Conservation (phyloP, 192 early-diverging fungal genomes). For the Podila minutissima region DNA sequence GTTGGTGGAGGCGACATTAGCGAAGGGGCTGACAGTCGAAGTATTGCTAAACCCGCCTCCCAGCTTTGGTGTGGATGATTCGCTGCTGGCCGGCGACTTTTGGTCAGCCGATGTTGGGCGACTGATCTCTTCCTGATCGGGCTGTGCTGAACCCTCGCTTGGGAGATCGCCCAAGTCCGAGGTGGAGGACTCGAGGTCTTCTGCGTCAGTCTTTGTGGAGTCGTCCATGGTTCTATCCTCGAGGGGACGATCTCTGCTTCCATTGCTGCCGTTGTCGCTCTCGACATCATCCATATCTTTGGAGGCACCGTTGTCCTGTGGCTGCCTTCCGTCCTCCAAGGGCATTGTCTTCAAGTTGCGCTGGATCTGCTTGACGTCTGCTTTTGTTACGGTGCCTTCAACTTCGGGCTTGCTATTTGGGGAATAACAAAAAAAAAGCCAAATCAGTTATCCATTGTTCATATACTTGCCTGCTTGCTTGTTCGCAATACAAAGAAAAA, state of each 20-base stretch:
- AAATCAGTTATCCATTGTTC: background rate
- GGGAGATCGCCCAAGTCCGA: background rate
- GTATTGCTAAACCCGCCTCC: constrained; percentile 25
- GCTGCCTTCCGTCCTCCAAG: constrained; percentile 22
- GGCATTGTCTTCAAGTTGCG: constrained; percentile 50
- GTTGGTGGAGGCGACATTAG: constrained; percentile 17
- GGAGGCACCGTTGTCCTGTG: background rate
- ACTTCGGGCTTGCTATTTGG: constrained; percentile 34
- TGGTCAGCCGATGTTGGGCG: constrained; percentile 8
- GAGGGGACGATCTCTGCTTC: background rate
- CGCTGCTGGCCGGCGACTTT: constrained; percentile 1
- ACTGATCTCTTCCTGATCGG: background rate
- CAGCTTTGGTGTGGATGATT: constrained; percentile 15
- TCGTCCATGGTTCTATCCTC: constrained; percentile 33
- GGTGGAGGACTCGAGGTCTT: background rate
- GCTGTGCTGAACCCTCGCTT: background rate
- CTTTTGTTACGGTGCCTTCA: constrained; percentile 26
- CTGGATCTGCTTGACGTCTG: constrained; percentile 49
- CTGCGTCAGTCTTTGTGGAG: constrained; percentile 5
- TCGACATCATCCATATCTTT: constrained; percentile 52
- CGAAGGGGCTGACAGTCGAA: constrained; percentile 34
- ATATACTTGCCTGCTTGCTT: background rate
- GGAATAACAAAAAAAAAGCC: background rate
- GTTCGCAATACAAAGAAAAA: background rate
- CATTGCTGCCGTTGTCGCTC: constrained; percentile 34